Evolutionary conservation across 306 rosid genomes (phyloP), one percentile per base, ranked within the genome.

Genomic region (Ochetophila trinervis): DNA sequence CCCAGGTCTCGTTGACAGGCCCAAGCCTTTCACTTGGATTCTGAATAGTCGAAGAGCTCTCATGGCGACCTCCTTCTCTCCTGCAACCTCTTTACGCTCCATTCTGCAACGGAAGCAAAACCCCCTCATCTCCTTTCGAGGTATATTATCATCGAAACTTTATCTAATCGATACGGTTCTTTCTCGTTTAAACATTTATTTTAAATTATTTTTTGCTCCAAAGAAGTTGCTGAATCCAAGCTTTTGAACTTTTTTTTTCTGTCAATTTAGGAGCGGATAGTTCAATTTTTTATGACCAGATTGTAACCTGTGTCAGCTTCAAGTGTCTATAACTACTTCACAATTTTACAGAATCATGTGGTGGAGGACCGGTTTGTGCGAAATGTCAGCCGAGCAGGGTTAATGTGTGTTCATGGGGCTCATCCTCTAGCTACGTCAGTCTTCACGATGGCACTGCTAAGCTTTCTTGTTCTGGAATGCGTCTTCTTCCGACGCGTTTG

Each of bases 31-130:
- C 19, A 30, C 45, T 17, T 8, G 12, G 69, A 61, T 44, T 20
- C 34, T 21, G 2, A 55, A 21, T 13, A 12, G 6, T 60, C 62
- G 47, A 0, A 10, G 45, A 55, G 69, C 67, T 57, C 76, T 76
- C 78, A 90, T 93, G 97, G 96, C 96, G 68, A 67, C 91, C 37
- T 62, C 85, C 18, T 79, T 82, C 83, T 82, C 88, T 69, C 74
- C 83, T 11, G 71, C 89, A 17, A 65, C 77, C n/a, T 67, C 81
- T 4, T 65, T 76, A 24, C 89, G 95, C 14, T 82, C 84, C 53
- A 45, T 77, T 63, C 34, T 93, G 70, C 85, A 80, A 60, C 75
- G 74, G 60, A 75, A 16, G 36, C 80, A 62, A 62, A 76, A 71
- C 67, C 27, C 72, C 72, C 35, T 71, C 52, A 24, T 70, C 54